A percentile compares a stretch with the other conserved stretches of the same genome.
Conservation (phyloP, 345 rosid species). For the Bruguiera gymnorhiza region DNA sequence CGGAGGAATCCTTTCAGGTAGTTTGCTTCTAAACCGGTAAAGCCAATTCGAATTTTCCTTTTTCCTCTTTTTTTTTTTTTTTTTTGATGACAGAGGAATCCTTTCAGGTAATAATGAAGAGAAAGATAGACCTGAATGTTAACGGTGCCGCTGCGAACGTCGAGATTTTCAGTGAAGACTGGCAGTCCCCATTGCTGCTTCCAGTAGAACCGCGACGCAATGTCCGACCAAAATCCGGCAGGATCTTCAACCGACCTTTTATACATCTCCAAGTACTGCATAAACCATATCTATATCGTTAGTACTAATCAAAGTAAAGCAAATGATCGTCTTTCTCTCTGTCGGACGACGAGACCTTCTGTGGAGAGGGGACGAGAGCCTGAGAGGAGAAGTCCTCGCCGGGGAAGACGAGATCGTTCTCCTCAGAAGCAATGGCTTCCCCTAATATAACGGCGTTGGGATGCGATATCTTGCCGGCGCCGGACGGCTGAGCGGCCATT, state of each 20-base stretch:
- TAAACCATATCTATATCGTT: too few species aligned
- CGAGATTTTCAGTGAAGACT: slow-evolving; percentile 71
- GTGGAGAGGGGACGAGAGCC: slow-evolving; percentile 75
- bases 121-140: slow-evolving; percentile 54
- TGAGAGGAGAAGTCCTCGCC: slow-evolving; percentile 57
- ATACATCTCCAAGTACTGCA: slow-evolving; percentile 87
- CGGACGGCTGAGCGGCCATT: slow-evolving; percentile 53
- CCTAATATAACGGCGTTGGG: slow-evolving; percentile 76
- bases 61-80: too few species aligned
- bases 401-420: slow-evolving; percentile 70
- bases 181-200: slow-evolving; percentile 64
- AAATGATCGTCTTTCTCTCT: too few species aligned
- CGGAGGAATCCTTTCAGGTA: too few species aligned
- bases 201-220: slow-evolving; percentile 87
- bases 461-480: slow-evolving; percentile 60
- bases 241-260: slow-evolving; percentile 77
- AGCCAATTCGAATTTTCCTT: too few species aligned
- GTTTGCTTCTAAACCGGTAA: too few species aligned
- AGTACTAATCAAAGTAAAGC: background rate
- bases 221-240: slow-evolving; percentile 83
- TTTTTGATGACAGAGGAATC: too few species aligned
- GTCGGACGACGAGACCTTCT: slow-evolving; percentile 41
- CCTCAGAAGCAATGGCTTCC: slow-evolving; percentile 83
- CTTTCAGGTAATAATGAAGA: background rate
- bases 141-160: slow-evolving; percentile 65